Percentiles rank a stretch among this genome's conserved stretches.
phyloP scores from a whole-genome alignment of 1,139 yeast species.

The Candida gigantensis region DNA sequence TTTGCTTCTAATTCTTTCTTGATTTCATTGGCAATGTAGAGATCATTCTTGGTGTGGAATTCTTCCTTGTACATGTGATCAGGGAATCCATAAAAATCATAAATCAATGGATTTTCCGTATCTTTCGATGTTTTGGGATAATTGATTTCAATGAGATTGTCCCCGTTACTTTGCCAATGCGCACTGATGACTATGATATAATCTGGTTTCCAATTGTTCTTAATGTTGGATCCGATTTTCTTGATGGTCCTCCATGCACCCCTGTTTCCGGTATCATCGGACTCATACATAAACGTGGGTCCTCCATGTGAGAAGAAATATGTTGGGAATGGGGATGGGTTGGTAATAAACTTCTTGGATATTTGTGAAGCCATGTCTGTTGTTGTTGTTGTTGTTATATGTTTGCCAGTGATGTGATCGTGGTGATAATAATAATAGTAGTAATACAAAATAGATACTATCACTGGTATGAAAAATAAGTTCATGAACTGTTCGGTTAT shows the following conservation, averaged over 20 bases:
- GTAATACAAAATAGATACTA: conserved; percentile 2
- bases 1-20: conserved; percentile 36
- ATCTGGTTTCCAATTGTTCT: conserved; percentile 55
- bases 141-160: conserved; percentile 50
- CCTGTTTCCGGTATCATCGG: conserved; percentile 43
- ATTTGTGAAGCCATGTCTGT: conserved; percentile 1
- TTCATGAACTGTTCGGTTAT: too few relatives aligned
- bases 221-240: conserved; percentile 52
- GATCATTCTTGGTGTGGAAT: conserved; percentile 52
- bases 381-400: too few relatives aligned
- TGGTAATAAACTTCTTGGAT: conserved; percentile 16
- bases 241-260: conserved; percentile 62
- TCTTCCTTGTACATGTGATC: conserved; percentile 59
- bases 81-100: conserved; percentile 78
- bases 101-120: conserved; percentile 44
- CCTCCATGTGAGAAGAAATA: conserved; percentile 79
- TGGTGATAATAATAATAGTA: conserved; percentile 1
- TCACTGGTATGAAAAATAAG: conserved; percentile 1
- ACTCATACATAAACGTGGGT: conserved; percentile 64
- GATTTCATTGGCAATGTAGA: conserved; percentile 45
- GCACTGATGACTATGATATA: conserved; percentile 69
- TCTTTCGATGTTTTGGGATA: conserved; percentile 37
- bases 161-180: conserved; percentile 64
- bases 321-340: conserved; percentile 47
- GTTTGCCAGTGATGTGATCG: neutral